Conservation (phyloP, 2,329 filamentous ascomycete genomes). For the Diaporthe vaccinii region DNA sequence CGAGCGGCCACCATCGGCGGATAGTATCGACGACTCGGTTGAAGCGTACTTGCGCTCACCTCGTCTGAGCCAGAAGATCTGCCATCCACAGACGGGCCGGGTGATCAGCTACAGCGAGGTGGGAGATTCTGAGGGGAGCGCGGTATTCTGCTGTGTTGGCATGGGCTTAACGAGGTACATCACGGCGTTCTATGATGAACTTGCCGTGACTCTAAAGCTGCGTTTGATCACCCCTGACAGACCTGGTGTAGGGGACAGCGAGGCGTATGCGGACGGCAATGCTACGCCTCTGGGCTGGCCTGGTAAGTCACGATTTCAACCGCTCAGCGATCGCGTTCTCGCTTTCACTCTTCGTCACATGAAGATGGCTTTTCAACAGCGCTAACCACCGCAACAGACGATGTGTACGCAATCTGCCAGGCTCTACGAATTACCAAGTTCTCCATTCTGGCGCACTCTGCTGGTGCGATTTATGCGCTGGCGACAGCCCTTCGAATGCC, state of each 20-base stretch:
- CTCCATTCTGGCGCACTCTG: constrained; percentile 94
- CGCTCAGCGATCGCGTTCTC: constrained; percentile 33
- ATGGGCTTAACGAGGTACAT: constrained; percentile 98
- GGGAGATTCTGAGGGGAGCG: constrained; percentile 89
- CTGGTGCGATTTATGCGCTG: constrained; percentile 96
- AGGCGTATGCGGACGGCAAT: constrained; percentile 83
- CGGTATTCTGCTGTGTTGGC: constrained; percentile 95
- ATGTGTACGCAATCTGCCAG: constrained; percentile 95
- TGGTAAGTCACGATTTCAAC: constrained; percentile 65
- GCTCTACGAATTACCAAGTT: constrained; percentile 94
- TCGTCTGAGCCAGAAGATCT: constrained; percentile 88
- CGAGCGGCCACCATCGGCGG: constrained; percentile 81
- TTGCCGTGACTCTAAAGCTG: constrained; percentile 88
- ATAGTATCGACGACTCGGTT: constrained; percentile 91
- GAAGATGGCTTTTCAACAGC: background rate
- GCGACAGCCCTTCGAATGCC: constrained; percentile 96
- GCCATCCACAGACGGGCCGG: constrained; percentile 86
- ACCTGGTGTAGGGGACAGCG: constrained; percentile 93
- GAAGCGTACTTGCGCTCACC: constrained; percentile 86
- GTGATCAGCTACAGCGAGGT: constrained; percentile 97
- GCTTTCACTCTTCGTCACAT: constrained; percentile 19
- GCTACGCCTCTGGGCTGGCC: constrained; percentile 94
- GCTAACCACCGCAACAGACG: constrained; percentile 63
- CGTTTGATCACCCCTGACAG: constrained; percentile 94
- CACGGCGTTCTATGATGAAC: constrained; percentile 96